Evolutionary conservation across 1,139 yeast genomes (phyloP), one percentile per base, ranked within the genome.

Genomic region (Protomyces arabidopsidicola): DNA sequence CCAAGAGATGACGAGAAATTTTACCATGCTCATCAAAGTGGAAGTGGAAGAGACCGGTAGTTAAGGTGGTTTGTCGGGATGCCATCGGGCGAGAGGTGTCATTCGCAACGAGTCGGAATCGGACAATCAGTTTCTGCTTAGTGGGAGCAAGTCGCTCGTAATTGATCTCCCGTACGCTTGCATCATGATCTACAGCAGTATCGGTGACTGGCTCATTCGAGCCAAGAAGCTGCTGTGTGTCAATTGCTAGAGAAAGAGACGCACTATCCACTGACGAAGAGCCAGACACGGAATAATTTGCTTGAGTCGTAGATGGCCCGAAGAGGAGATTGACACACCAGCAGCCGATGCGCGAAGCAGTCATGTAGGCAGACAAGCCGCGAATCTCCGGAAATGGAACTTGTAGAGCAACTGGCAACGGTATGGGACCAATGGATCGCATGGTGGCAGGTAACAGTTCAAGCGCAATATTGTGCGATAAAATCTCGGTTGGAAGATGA

Each of bases 1-100:
- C 62, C 31, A 58, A 35, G 45, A 54, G 53, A 24, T 51, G 56
- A 14, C 65, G 45, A 20, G 63, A 42, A 54, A 60, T 53, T 14
- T 31, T 45, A 14, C 63, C 63, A 14, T 27, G n/a, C n/a, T 51
- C 12, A 18, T 54, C 58, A 45, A 60, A 60, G 54, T 60, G 50
- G 20, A 60, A 60, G 53, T 58, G 62, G 53, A 58, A 58, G 52
- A 58, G 55, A 2, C 62, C 62, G 22, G 62, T 58, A 1, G 34
- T 24, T 9, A 45, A 27, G 35, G 45, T 38, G 16, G 55, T 42
- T 10, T 34, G 45, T 8, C 22, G 53, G 4, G 31, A 16, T 16
- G 35, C 56, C 39, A 10, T 4, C 6, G 36, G 22, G 12, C 24
- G n/a, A n/a, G 42, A 31, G 18, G n/a, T 0, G 3, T 16, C 36